Conservation (phyloP, 2,329 filamentous ascomycete genomes). For the Alternaria sp. region DNA sequence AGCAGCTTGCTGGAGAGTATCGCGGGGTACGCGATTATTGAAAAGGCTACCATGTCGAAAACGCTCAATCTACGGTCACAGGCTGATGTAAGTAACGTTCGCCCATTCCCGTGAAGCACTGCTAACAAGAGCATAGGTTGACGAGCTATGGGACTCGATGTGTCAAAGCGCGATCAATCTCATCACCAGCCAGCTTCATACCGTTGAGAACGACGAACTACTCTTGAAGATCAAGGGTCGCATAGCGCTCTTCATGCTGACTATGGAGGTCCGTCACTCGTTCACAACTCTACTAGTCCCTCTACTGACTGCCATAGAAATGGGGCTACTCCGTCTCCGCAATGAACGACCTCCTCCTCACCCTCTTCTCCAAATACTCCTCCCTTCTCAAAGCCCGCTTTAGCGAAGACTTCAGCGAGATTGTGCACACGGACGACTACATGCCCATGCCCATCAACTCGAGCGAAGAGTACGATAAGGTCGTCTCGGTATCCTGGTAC, state of each 20-base stretch:
- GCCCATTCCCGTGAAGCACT: neutral
- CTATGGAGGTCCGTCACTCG: constrained; percentile 79
- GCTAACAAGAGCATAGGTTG: constrained; percentile 65
- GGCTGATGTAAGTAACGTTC: constrained; percentile 71
- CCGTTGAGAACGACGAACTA: constrained; percentile 86
- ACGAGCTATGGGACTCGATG: constrained; percentile 98
- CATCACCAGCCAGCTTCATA: constrained; percentile 77
- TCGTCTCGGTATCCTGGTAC: constrained; percentile 96
- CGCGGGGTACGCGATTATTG: constrained; percentile 94
- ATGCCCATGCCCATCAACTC: constrained; percentile 99
- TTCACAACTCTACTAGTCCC: neutral
- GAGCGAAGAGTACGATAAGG: constrained; percentile 90
- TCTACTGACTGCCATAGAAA: constrained; percentile 59
- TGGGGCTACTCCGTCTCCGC: constrained; percentile 87
- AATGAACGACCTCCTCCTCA: constrained; percentile 85
- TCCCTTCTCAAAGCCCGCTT: constrained; percentile 89
- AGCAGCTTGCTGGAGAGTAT: constrained; percentile 92
- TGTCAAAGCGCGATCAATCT: constrained; percentile 84
- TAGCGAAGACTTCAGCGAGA: constrained; percentile 94
- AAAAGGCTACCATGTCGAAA: constrained; percentile 89
- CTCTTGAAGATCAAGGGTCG: constrained; percentile 94
- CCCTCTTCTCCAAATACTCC: constrained; percentile 91
- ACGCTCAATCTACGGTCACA: constrained; percentile 79
- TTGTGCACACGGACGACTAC: constrained; percentile 92
- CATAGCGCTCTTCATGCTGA: constrained; percentile 93